Percentiles rank a stretch among this genome's conserved stretches.
Evolutionary conservation across 73 alveolate species (phyloP).

Genomic region (Paramecium sexaurelia): DNA sequence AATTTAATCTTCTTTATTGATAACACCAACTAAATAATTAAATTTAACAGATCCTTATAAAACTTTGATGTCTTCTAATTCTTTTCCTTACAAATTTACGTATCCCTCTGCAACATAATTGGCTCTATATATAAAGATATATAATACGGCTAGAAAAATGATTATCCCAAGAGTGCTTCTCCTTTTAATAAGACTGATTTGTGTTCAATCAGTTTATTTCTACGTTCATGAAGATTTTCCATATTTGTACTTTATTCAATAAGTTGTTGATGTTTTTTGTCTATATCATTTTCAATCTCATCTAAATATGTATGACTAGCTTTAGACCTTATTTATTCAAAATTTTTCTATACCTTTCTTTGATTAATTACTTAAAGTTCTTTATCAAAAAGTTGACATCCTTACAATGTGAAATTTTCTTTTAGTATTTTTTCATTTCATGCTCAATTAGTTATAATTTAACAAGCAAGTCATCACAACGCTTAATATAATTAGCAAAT

Average conservation of each 20-base stretch:
- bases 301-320: conserved; percentile 63
- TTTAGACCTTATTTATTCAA: not conserved
- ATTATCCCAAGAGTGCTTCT: conserved; percentile 37
- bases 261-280: not conserved
- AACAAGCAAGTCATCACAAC: conserved; percentile 75
- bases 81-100: conserved; percentile 17
- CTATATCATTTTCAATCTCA: conserved; percentile 43
- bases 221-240: conserved; percentile 27
- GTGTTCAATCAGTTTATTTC: conserved; percentile 46
- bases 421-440: conserved; percentile 34
- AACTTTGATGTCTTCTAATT: not conserved
- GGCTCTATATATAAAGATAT: not conserved
- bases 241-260: not conserved
- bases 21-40: conserved; percentile 86
- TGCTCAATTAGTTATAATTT: not conserved
- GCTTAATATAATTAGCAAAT: conserved; percentile 72
- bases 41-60: conserved; percentile 28
- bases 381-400: conserved; percentile 3
- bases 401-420: conserved; percentile 17
- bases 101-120: conserved; percentile 51
- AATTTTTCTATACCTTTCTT: conserved; percentile 6
- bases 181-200: conserved; percentile 44
- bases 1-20: conserved; percentile 81
- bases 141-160: conserved; percentile 14
- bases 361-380: conserved; percentile 7